These are phyloP conservation scores for Coemansia sp. DNA, from an alignment of 192 early-diverging fungal genomes.

Conservation along the genomic window DNA sequence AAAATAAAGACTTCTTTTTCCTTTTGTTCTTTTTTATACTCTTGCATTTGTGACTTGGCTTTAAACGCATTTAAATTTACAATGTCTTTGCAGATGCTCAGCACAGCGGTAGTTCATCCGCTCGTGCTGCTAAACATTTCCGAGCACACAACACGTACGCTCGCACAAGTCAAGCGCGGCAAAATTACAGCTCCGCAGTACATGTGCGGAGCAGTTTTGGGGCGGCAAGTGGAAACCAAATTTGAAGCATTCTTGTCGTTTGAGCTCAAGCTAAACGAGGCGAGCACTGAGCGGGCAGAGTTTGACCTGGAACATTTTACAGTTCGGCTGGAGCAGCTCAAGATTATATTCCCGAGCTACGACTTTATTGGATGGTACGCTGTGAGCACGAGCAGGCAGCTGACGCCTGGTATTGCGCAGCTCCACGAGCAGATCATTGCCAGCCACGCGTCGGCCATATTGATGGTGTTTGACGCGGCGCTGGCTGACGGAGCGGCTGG, in stretches of 20 bases:
- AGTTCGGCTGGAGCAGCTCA: constrained; percentile 32
- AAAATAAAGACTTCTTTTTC: neutral
- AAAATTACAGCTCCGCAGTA: constrained; percentile 10
- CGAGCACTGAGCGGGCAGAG: neutral
- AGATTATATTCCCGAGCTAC: constrained; percentile 43
- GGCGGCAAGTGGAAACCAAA: constrained; percentile 32
- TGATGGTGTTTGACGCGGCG: constrained; percentile 48
- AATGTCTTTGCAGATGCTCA: constrained; percentile 5
- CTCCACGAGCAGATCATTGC: constrained; percentile 37
- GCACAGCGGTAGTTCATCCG: constrained; percentile 45
- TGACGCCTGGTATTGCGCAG: constrained; percentile 15
- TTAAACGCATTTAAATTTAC: neutral
- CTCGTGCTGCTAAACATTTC: constrained; percentile 52
- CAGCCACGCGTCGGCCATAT: constrained; percentile 25
- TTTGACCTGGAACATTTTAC: constrained; percentile 24
- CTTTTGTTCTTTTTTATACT: constrained; percentile 21
- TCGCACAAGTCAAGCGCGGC: constrained; percentile 24
- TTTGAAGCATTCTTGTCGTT: constrained; percentile 43
- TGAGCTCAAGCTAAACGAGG: constrained; percentile 33
- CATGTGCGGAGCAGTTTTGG: constrained; percentile 39
- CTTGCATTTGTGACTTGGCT: constrained; percentile 28
- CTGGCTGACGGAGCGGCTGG: constrained; percentile 17
- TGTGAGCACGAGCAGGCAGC: constrained; percentile 17
- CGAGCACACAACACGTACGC: constrained; percentile 47
- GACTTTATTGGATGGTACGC: constrained; percentile 51